Conservation (phyloP, 2,329 filamentous ascomycete genomes). For the Elsinoe fawcettii region DNA sequence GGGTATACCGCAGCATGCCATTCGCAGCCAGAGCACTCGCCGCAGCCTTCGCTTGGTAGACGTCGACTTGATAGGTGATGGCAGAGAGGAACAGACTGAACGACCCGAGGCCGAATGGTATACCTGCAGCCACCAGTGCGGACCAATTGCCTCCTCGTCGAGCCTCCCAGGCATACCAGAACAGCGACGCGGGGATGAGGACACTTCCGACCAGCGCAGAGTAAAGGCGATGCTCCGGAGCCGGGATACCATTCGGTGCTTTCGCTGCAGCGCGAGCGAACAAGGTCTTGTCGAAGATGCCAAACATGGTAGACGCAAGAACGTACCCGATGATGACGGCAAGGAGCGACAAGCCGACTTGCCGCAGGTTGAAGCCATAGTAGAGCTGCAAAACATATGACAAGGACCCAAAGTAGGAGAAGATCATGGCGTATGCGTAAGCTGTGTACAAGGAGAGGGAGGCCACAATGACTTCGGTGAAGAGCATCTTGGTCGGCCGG, state of each 20-base stretch:
- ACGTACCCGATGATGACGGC: constrained; percentile 49
- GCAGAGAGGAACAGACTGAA: constrained; percentile 14
- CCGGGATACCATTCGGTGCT: constrained; percentile 34
- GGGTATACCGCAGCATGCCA: constrained; percentile 26
- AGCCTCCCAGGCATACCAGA: constrained; percentile 54
- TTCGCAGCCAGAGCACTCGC: constrained; percentile 27
- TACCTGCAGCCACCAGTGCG: constrained; percentile 9
- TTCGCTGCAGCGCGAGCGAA: constrained; percentile 34
- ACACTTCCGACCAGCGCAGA: constrained; percentile 16
- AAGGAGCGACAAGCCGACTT: constrained; percentile 34
- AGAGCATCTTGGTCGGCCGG: constrained; percentile 30
- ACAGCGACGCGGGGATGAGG: constrained; percentile 48
- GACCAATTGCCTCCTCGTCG: not conserved
- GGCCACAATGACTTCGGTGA: constrained; percentile 33
- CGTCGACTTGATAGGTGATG: constrained; percentile 13
- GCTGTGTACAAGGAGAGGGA: constrained; percentile 32
- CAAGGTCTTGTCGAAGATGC: constrained; percentile 30
- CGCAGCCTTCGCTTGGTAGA: constrained; percentile 8
- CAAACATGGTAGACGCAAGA: constrained; percentile 37
- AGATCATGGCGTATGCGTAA: constrained; percentile 34
- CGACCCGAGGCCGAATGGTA: constrained; percentile 12
- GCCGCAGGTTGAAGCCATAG: constrained; percentile 24
- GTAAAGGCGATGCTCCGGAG: constrained; percentile 49
- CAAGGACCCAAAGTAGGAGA: constrained; percentile 32
- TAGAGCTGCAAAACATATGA: constrained; percentile 27